phyloP scores from a whole-genome alignment of 345 rosid genomes.

The Corchorus capsularis region DNA sequence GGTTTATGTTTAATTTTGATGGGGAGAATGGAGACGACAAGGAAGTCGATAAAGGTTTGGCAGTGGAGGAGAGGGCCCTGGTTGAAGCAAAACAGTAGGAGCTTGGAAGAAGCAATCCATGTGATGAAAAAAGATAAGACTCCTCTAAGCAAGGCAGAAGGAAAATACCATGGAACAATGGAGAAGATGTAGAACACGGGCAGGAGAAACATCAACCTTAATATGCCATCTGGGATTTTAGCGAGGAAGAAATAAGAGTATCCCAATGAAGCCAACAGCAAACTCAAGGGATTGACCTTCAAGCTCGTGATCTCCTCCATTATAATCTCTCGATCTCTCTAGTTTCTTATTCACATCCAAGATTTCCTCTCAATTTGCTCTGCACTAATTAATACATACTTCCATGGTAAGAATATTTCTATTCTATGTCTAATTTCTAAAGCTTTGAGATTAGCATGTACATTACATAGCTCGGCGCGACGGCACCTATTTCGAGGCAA shows the following conservation, averaged over 20 bases:
- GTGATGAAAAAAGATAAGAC: slow-evolving; percentile 20
- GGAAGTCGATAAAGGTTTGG: slow-evolving; percentile 16
- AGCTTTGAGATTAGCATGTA: no score
- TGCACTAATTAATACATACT: no score
- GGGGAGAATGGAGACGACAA: slow-evolving; percentile 16
- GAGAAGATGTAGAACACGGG: slow-evolving; percentile 25
- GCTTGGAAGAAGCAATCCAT: slow-evolving; percentile 38
- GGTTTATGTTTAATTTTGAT: slow-evolving; percentile 3
- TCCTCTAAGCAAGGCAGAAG: slow-evolving; percentile 27
- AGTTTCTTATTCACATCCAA: no score
- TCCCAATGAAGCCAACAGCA: slow-evolving; percentile 25
- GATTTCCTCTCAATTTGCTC: no score
- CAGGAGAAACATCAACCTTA: slow-evolving; percentile 9
- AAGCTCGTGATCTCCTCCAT: background rate
- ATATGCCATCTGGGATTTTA: slow-evolving; percentile 5
- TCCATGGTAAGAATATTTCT: no score
- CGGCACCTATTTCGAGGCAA: no score
- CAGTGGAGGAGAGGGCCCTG: slow-evolving; percentile 19
- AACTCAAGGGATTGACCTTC: background rate
- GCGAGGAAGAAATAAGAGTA: slow-evolving; percentile 17
- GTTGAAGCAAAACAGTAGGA: slow-evolving; percentile 28
- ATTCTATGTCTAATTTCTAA: no score
- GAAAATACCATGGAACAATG: slow-evolving; percentile 26
- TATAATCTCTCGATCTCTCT: background rate
- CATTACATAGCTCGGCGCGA: no score